Percentiles rank a stretch among this genome's conserved stretches.
Evolutionary conservation across 306 rosid species (phyloP).

Genomic region (Hippophae rhamnoides): DNA sequence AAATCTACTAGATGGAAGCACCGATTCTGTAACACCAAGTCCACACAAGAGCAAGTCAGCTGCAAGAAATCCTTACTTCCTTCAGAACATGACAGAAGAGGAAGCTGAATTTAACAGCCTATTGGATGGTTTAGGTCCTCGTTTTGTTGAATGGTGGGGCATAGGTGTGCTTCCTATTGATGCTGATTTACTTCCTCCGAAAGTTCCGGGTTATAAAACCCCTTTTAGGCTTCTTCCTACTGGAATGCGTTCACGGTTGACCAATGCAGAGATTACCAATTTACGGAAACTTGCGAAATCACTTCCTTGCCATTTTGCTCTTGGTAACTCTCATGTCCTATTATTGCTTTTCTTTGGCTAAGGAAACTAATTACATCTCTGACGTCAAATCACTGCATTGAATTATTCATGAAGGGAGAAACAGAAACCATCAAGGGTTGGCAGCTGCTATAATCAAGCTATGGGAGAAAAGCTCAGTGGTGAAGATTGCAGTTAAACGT

Average conservation of each 20-base stretch:
- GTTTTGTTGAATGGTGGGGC: slow-evolving; percentile 95
- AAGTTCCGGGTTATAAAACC: slow-evolving; percentile 67
- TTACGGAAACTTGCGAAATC: slow-evolving; percentile 69
- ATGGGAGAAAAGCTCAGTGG: slow-evolving; percentile 91
- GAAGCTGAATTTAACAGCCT: slow-evolving; percentile 63
- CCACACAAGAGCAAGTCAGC: slow-evolving; percentile 27
- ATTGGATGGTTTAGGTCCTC: slow-evolving; percentile 82
- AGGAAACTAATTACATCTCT: slow-evolving; percentile 11
- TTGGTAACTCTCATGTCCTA: slow-evolving; percentile 45
- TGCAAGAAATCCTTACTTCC: slow-evolving; percentile 18
- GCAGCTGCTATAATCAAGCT: slow-evolving; percentile 73
- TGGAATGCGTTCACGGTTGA: slow-evolving; percentile 63
- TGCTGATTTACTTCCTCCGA: slow-evolving; percentile 81
- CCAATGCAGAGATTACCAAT: slow-evolving; percentile 70
- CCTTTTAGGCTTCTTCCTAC: slow-evolving; percentile 91
- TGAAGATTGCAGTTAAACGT: slow-evolving; percentile 84
- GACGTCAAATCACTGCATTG: slow-evolving; percentile 14
- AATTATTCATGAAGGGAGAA: slow-evolving; percentile 55
- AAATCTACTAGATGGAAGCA: slow-evolving; percentile 20
- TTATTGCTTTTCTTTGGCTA: slow-evolving; percentile 2
- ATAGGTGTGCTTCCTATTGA: slow-evolving; percentile 89
- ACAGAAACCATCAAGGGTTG: slow-evolving; percentile 90
- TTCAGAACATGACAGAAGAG: slow-evolving; percentile 48
- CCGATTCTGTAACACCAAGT: slow-evolving; percentile 22
- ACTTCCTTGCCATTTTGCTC: slow-evolving; percentile 93